Base-by-base conservation (phyloP, 106 monocot species). In the Gastrodia elata region DNA sequence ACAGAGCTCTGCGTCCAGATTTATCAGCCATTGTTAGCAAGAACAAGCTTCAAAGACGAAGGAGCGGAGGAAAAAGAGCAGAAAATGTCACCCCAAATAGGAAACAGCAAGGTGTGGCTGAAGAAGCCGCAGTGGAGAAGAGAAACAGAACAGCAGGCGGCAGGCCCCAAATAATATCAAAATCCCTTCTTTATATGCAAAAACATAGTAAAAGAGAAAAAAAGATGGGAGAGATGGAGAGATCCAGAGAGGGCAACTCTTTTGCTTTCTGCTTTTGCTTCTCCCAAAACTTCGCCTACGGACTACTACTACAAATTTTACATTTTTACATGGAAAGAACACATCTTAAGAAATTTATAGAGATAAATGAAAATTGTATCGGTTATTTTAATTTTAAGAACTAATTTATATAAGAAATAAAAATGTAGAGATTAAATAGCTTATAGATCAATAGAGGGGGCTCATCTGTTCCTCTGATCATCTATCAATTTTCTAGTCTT, bases 1-100 rank as follows among this genome's bases (percentile, higher is more conserved):
- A 68, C 13, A 75, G 81, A 71, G 78, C 78, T 71, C 80, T 83
- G 56, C 82, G 80, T 30, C 56, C 73, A 64, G 71, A 80, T 75
- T 67, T 85, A 40, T 79, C 82, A 55, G 75, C 73, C 83, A 84
- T 81, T 56, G 43, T 36, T 32, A 22, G 42, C 42, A 25, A 34
- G 52, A 38, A 55, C 52, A 14, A 39, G 39, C 41, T 59, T 14
- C 64, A 78, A n/a, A 56, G 77, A 68, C 40, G 35, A 39, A 67
- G 49, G 61, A 61, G 15, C 34, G 70, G 48, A 70, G 76, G 61
- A 38, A 70, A 69, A 75, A 20, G 28, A 40, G 18, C 48, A 48
- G 64, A 67, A 46, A 16, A 1, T 37, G 18, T 38, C 27, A 33
- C 30, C 65, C 59, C 70, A 43, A 71, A 76, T 38, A 72, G 80